These are phyloP conservation scores for Pleomassaria siparia DNA, from an alignment of 2,329 filamentous ascomycete genomes.

Conservation along the genomic window DNA sequence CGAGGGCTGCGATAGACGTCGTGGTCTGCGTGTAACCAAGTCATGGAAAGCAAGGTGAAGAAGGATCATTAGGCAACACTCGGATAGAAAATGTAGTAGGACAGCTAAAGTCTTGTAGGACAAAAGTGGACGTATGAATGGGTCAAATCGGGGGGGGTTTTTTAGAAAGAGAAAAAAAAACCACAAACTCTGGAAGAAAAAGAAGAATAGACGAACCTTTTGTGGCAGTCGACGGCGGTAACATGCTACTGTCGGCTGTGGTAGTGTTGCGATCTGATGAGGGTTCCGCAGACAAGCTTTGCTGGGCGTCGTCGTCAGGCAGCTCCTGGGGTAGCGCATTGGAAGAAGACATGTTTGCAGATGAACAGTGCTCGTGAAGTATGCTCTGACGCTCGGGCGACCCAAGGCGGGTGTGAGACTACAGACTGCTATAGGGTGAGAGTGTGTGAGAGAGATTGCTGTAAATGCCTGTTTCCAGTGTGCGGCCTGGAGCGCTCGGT, in stretches of 20 bases:
- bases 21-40: not conserved
- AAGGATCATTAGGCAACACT: not conserved
- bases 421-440: not conserved
- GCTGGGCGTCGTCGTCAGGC: slow-evolving; percentile 19
- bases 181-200: not conserved
- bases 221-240: slow-evolving; percentile 23
- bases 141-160: not conserved
- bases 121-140: not conserved
- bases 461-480: slow-evolving; percentile 16
- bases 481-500: slow-evolving; percentile 14
- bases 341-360: slow-evolving; percentile 26
- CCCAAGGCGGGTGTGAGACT: not conserved
- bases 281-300: slow-evolving; percentile 15
- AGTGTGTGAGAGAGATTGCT: not conserved
- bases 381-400: not conserved
- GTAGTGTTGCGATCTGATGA: slow-evolving; percentile 15
- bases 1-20: not conserved
- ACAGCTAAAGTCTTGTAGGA: not conserved
- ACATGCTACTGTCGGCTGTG: slow-evolving; percentile 28
- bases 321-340: slow-evolving; percentile 24
- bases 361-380: slow-evolving; percentile 4
- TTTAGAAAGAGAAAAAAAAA: not conserved
- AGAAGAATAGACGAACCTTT: slow-evolving; percentile 34
- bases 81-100: too few species aligned
- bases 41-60: not conserved